Evolutionary conservation across 495 filamentous ascomycete species (phyloP).

Genomic region (Penicillium odoratum): DNA sequence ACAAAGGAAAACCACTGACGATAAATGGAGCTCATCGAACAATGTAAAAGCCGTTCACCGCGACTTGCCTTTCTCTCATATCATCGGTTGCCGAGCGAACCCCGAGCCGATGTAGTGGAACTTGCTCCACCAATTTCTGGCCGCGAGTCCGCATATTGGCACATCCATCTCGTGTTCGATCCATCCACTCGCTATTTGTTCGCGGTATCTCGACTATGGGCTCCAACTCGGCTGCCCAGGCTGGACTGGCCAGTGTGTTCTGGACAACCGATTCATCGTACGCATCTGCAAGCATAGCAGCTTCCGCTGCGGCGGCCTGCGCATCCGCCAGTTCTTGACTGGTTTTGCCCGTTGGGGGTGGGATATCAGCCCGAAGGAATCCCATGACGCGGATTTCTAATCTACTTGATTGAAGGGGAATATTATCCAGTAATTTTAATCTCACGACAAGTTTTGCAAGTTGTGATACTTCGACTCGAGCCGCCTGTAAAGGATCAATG

Average conservation of each 20-base stretch:
- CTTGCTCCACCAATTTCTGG: conserved; percentile 51
- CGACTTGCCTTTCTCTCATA: conserved; percentile 44
- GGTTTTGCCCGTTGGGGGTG: conserved; percentile 24
- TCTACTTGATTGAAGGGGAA: conserved; percentile 34
- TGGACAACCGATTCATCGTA: conserved; percentile 52
- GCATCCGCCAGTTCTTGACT: conserved; percentile 30
- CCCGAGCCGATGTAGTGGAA: conserved; percentile 56
- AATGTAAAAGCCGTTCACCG: conserved; percentile 43
- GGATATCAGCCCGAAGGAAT: conserved; percentile 32
- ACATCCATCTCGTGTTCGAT: conserved; percentile 38
- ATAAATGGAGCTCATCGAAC: conserved; percentile 17
- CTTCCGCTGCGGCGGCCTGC: conserved; percentile 36
- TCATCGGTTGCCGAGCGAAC: conserved; percentile 52
- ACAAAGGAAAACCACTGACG: background rate
- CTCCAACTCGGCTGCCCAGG: conserved; percentile 49
- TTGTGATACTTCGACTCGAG: conserved; percentile 38
- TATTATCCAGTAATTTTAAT: conserved; percentile 47
- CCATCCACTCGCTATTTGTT: conserved; percentile 30
- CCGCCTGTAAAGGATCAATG: conserved; percentile 40
- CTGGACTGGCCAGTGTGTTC: conserved; percentile 51
- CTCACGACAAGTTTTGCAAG: conserved; percentile 43
- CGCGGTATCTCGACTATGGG: conserved; percentile 15
- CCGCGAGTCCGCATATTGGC: conserved; percentile 38
- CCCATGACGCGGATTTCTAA: conserved; percentile 58
- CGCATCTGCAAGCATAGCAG: conserved; percentile 40